These are phyloP conservation scores for Stentor coeruleus DNA, from an alignment of 73 alveolate genomes.

Conservation along the genomic window DNA sequence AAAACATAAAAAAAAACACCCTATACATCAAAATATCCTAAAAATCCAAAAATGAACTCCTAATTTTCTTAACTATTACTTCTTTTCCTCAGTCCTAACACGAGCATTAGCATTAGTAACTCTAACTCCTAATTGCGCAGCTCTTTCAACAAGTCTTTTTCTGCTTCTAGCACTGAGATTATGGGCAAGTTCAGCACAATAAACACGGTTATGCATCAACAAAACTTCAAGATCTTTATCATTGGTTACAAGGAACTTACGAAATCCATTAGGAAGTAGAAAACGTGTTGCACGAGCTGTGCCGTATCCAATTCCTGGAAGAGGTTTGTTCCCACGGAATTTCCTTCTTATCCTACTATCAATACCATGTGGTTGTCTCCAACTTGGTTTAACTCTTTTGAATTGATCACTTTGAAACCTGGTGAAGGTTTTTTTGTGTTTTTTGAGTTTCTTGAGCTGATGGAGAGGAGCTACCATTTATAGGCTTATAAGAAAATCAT, in stretches of 20 bases:
- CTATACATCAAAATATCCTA: too few species aligned
- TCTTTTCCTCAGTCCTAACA: conserved; percentile 55
- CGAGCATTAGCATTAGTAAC: conserved; percentile 82
- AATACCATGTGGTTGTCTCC: conserved; percentile 97
- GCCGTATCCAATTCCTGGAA: conserved; percentile 85
- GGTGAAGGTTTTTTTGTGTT: conserved; percentile 50
- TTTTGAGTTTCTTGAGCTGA: conserved; percentile 43
- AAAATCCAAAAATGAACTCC: too few species aligned
- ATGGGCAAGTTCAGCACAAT: conserved; percentile 90
- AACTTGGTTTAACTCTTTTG: conserved; percentile 64
- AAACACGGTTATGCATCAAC: conserved; percentile 89
- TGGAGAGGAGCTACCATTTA: conserved; percentile 38
- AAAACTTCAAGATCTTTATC: conserved; percentile 79
- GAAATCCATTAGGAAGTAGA: conserved; percentile 75
- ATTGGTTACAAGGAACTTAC: conserved; percentile 75
- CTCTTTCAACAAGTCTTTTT: conserved; percentile 76
- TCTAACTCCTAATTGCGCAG: conserved; percentile 86
- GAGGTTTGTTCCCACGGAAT: conserved; percentile 83
- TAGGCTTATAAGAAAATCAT: too few species aligned
- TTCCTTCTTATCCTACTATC: conserved; percentile 93
- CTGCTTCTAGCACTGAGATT: conserved; percentile 79
- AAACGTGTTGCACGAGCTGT: conserved; percentile 78
- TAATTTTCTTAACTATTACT: too few species aligned
- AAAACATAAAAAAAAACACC: too few species aligned
- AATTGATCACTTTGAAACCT: conserved; percentile 71